Base-by-base conservation (phyloP, 139 green algal genomes). In the Picochlorum sp. region DNA sequence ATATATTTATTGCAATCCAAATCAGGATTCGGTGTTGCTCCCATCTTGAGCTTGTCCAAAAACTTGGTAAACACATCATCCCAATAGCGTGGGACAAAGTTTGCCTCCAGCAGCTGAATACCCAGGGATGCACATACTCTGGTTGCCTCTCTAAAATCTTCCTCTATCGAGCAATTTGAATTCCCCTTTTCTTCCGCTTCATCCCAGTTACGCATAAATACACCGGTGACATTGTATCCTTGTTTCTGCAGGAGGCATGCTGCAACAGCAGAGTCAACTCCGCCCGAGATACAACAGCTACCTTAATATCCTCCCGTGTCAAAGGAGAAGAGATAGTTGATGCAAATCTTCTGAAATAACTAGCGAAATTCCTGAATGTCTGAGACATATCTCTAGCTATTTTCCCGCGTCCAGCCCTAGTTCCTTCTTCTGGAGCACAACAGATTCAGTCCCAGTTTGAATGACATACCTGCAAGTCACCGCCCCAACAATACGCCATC, bases 201-300 rank as follows among this genome's bases (percentile, higher is more conserved):
- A 54, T 94, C 88, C 88, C 88, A 95, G 66, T 89, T 94, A 66
- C 78, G 75, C 86, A 90, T 90, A 79, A 85, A 85, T 24, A 90
- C 61, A 13, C 81, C 82, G 45, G 84, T 67, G 57, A 92, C 72
- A 2, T 85, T 60, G 61, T 75, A 41, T 20, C 61, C 85, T 63
- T 54, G 47, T 24, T 41, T 57, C 63, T 85, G 64, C 50, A 90
- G 65, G 45, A 89, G 67, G 47, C 83, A 61, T 6, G 83, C 83
- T 21, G 85, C 81, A 24, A 94, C 75, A 4, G 84, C 79, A 16
- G 85, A 92, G 73, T 95, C 87, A 13, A 95, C 87, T 16, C 87
- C 87, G 4, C 87, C 87, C 9, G 80, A 90, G 24, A 95, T 49
- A 3, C 87, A 15, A 92, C 85, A 11, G 80, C 87, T 4, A 92